Evolutionary conservation across 192 early-diverging fungal genomes (phyloP).

Genomic region (Coemansia nantahalensis): DNA sequence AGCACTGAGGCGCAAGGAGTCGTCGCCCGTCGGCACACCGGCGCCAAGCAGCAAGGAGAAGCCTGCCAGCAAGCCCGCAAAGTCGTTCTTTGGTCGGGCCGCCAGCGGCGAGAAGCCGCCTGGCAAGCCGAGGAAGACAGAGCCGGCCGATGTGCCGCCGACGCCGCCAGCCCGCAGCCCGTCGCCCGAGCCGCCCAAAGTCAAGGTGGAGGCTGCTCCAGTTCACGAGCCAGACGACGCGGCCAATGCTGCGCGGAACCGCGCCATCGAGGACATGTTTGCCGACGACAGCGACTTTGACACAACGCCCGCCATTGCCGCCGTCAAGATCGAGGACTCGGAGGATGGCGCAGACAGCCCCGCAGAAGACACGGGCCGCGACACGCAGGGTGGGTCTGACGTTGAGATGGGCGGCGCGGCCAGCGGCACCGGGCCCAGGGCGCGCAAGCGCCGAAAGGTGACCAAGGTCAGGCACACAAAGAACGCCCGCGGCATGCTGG

Average conservation of each 20-base stretch:
- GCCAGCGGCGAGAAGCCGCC: conserved; percentile 4
- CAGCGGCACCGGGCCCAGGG: conserved; percentile 14
- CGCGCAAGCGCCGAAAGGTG: conserved; percentile 51
- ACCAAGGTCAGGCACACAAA: conserved; percentile 44
- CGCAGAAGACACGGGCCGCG: not conserved
- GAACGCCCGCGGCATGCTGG: conserved; percentile 51
- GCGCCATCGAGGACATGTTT: conserved; percentile 52
- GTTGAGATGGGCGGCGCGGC: conserved; percentile 31
- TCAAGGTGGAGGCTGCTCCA: not conserved
- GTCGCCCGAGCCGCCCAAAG: too few relatives aligned
- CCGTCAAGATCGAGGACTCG: too few relatives aligned
- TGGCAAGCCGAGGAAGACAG: not conserved
- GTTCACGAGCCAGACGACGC: conserved; percentile 1
- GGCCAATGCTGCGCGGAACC: not conserved
- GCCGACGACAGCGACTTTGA: conserved; percentile 26
- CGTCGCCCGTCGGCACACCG: not conserved
- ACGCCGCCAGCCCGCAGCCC: not conserved
- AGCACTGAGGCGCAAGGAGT: not conserved
- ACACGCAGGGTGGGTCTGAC: conserved; percentile 14
- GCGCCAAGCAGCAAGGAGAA: conserved; percentile 4
- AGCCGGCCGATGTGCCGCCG: conserved; percentile 1
- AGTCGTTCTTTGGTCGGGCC: conserved; percentile 40
- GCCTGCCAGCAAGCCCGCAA: conserved; percentile 39
- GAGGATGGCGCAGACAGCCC: not conserved
- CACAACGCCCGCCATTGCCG: not conserved